A percentile compares a stretch with the other conserved stretches of the same genome.
Evolutionary conservation across 192 early-diverging fungal species (phyloP).

Genomic region (Umbelopsis sp.): DNA sequence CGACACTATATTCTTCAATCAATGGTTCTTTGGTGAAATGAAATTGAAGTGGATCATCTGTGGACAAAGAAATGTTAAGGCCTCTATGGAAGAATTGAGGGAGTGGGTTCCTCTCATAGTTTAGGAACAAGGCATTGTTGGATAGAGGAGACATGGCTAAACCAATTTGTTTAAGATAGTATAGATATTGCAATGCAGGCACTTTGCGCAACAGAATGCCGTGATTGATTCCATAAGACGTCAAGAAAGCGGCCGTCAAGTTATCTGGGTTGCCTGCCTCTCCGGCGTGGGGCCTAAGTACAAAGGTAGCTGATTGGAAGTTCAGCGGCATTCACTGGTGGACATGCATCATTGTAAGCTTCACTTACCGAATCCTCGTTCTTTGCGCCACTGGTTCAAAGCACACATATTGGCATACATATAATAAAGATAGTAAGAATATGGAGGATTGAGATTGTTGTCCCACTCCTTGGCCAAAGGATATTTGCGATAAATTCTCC

Average conservation of each 20-base stretch:
- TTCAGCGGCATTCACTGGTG: background rate
- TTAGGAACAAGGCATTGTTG: conserved; percentile 91
- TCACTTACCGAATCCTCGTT: conserved; percentile 69
- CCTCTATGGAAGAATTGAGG: conserved; percentile 85
- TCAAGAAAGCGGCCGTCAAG: conserved; percentile 81
- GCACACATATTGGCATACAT: conserved; percentile 84
- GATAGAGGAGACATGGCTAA: conserved; percentile 93
- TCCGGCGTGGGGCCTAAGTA: conserved; percentile 86
- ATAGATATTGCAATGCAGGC: conserved; percentile 89
- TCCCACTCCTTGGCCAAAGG: conserved; percentile 62
- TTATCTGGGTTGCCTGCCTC: conserved; percentile 94
- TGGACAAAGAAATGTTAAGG: conserved; percentile 83
- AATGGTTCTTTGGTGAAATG: conserved; percentile 93
- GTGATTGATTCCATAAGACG: conserved; percentile 82
- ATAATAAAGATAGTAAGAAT: conserved; percentile 89
- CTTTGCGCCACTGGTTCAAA: conserved; percentile 74
- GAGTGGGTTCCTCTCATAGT: conserved; percentile 89
- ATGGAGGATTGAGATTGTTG: conserved; percentile 74
- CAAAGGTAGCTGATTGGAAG: conserved; percentile 71
- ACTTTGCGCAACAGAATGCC: conserved; percentile 91
- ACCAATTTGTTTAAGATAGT: conserved; percentile 90
- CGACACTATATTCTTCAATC: conserved; percentile 93
- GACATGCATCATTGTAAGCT: background rate
- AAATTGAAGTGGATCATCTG: conserved; percentile 93
- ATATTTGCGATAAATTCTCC: conserved; percentile 80